Percentiles rank a stretch among this genome's conserved stretches.
phyloP scores from a whole-genome alignment of 2,329 filamentous ascomycete genomes.

The Cladophialophora exuberans region DNA sequence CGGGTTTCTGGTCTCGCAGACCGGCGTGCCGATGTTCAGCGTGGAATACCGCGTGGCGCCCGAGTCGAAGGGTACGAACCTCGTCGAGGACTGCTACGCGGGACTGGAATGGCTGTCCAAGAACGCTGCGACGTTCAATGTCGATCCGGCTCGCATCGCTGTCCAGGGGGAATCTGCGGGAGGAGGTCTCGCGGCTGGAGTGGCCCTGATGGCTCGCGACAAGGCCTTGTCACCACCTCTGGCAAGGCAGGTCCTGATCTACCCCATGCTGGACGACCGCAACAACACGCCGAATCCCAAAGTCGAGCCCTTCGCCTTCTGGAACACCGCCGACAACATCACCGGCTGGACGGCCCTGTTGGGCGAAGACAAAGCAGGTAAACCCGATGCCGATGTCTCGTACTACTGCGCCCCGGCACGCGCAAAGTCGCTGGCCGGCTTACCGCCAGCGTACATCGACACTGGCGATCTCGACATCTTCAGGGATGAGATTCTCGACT shows the following conservation, averaged over 20 bases:
- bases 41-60: slow-evolving; percentile 37
- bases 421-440: slow-evolving; percentile 36
- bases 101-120: slow-evolving; percentile 44
- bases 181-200: slow-evolving; percentile 45
- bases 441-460: slow-evolving; percentile 52
- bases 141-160: slow-evolving; percentile 46
- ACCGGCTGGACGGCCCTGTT: slow-evolving; percentile 49
- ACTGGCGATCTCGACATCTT: slow-evolving; percentile 51
- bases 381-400: slow-evolving; percentile 35
- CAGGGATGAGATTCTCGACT: slow-evolving; percentile 45
- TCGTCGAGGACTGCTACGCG: slow-evolving; percentile 36
- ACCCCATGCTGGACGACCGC: slow-evolving; percentile 55
- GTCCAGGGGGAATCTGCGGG: slow-evolving; percentile 51
- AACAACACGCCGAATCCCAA: slow-evolving; percentile 37
- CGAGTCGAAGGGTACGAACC: slow-evolving; percentile 32
- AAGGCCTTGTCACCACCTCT: slow-evolving; percentile 36
- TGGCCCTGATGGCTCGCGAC: slow-evolving; percentile 46
- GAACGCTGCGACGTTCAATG: slow-evolving; percentile 44
- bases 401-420: slow-evolving; percentile 45
- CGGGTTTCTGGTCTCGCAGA: slow-evolving; percentile 24
- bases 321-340: slow-evolving; percentile 44
- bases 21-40: slow-evolving; percentile 34
- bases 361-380: slow-evolving; percentile 19
- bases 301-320: slow-evolving; percentile 41
- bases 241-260: slow-evolving; percentile 49